Percentiles rank a stretch among this genome's conserved stretches.
These are phyloP conservation scores for Gentiana macrophylla DNA, from an alignment of 257 asterid species.

Conservation along the genomic window DNA sequence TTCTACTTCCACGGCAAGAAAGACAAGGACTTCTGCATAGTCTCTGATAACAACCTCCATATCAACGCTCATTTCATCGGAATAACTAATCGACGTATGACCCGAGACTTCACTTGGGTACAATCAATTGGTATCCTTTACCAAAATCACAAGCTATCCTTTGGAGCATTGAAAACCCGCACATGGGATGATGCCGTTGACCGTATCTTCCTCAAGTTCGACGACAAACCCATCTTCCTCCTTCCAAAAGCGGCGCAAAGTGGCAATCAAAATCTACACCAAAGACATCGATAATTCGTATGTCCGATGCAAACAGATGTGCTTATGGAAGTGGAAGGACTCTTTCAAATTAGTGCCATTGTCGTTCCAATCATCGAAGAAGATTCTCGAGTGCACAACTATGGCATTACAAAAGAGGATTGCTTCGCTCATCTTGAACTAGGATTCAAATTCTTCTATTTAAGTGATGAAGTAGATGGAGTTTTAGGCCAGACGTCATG, in stretches of 20 bases:
- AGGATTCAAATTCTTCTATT: conserved; percentile 61
- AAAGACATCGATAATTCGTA: conserved; percentile 27
- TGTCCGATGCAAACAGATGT: conserved; percentile 34
- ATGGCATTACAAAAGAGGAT: conserved; percentile 56
- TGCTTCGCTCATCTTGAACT: conserved; percentile 81
- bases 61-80: conserved; percentile 85
- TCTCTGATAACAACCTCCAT: conserved; percentile 56
- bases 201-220: conserved; percentile 34
- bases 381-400: conserved; percentile 56
- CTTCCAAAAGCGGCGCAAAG: conserved; percentile 27
- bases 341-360: conserved; percentile 56
- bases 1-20: conserved; percentile 84
- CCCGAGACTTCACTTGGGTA: conserved; percentile 82
- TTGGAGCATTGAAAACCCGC: conserved; percentile 53
- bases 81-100: conserved; percentile 42
- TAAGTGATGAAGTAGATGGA: conserved; percentile 50
- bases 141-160: conserved; percentile 34
- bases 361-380: conserved; percentile 52
- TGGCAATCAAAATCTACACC: conserved; percentile 24
- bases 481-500: conserved; percentile 74
- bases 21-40: conserved; percentile 54
- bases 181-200: conserved; percentile 47
- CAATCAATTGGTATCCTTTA: conserved; percentile 71
- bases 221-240: conserved; percentile 31
- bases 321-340: conserved; percentile 51